Base-by-base conservation (phyloP, 2,329 filamentous ascomycete genomes). In the Tetracladium maxilliforme region DNA sequence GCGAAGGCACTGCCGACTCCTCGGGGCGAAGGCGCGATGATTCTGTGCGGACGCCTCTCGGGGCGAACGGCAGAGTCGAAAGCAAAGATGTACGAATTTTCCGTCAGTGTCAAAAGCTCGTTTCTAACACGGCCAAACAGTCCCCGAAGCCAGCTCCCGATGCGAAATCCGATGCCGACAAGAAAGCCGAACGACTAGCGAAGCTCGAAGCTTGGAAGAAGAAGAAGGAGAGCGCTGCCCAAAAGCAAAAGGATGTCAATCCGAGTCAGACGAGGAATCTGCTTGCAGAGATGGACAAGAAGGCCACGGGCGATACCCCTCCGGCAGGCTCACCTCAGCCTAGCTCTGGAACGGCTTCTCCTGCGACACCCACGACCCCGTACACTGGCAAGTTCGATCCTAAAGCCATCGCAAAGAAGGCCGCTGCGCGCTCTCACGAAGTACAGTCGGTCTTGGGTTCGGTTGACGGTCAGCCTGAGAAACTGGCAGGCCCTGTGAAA, bases 131-230 rank as follows among this genome's bases (percentile, higher is more conserved):
- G 16, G 14, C 8, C 14, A 10, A 12, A 26, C 55, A 78, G 68
- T 42, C 52, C 33, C 57, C 61, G 26, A 75, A 72, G 42, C 49
- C 59, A 22, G 45, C 61, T 28, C 45, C 60, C 26, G 51, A 57
- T 22, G 51, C 52, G 11, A 71, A 71, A 40, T 61, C 68, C 16
- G 79, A 83, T 40, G 68, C 70, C 32, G 73, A 83, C 24, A 83
- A 79, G 44, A 82, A 86, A 47, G 78, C 76, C 24, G 80, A 87
- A 48, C 64, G 80, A 33, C 61, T 84, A 21, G 81, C 81, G 15
- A 86, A 82, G 45, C 54, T 92, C 15, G 81, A 87, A 47, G 80
- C 81, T 29, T 93, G 84, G 86, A 93, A 93, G 54, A 79, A 83
- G 51, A 87, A 86, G 52, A 61, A 62, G 6, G 79, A 82, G 35